Evolutionary conservation across 768 basidiomycete species (phyloP).

Genomic region (Russula ochroleuca): DNA sequence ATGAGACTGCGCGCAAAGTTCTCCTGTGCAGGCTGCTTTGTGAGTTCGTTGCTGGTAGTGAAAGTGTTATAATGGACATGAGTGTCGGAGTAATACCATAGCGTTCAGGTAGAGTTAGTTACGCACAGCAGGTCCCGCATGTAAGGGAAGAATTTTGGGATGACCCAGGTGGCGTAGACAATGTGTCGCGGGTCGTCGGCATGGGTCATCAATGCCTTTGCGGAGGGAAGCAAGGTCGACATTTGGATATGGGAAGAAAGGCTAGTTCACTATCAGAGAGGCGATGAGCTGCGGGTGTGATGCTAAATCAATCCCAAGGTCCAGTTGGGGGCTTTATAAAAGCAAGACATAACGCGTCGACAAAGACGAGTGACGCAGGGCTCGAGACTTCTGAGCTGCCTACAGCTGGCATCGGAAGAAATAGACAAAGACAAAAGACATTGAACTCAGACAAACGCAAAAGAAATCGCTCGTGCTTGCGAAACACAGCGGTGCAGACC

Average conservation of each 20-base stretch:
- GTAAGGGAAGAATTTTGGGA: not conserved
- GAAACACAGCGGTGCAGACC: not conserved
- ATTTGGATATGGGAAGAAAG: not conserved
- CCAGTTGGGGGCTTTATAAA: not conserved
- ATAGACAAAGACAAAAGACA: not conserved
- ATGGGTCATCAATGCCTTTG: not conserved
- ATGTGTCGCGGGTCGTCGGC: not conserved
- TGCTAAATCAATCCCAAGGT: not conserved
- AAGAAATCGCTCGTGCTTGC: not conserved
- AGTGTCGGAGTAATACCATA: not conserved
- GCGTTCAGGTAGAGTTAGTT: not conserved
- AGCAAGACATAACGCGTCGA: not conserved
- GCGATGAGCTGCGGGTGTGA: not conserved
- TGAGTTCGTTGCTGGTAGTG: slow-evolving; percentile 4
- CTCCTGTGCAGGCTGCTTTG: not conserved
- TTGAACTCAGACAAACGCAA: not conserved
- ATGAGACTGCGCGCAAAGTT: not conserved
- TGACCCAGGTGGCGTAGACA: not conserved
- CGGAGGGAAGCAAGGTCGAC: not conserved
- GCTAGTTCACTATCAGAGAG: not conserved
- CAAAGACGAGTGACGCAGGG: not conserved
- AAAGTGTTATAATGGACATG: not conserved
- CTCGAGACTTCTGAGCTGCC: not conserved
- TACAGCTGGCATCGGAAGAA: not conserved
- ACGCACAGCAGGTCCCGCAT: not conserved